Evolutionary conservation across 2,329 filamentous ascomycete species (phyloP).

Genomic region (Hypoxylon sp.): DNA sequence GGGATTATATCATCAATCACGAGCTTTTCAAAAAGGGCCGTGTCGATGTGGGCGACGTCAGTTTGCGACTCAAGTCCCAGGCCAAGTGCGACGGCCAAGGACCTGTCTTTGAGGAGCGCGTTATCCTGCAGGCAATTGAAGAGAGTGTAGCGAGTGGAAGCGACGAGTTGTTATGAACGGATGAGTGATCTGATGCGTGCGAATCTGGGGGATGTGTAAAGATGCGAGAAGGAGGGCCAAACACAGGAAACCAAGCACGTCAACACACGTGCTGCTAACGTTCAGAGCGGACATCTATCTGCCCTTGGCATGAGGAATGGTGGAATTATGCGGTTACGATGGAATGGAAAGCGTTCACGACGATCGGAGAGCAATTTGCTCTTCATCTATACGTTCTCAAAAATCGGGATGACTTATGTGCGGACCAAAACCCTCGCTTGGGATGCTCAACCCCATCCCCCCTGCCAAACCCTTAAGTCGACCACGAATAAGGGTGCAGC

Average conservation of each 20-base stretch:
- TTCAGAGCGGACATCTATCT: background rate
- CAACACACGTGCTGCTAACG: background rate
- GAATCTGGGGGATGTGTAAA: no score
- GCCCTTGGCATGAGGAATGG: slow-evolving; percentile 20
- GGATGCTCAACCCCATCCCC: background rate
- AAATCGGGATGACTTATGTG: background rate
- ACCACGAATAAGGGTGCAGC: background rate
- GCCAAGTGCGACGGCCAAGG: slow-evolving; percentile 89
- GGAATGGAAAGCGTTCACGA: slow-evolving; percentile 24
- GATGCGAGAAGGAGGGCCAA: background rate
- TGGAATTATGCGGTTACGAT: slow-evolving; percentile 21
- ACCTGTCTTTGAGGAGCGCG: slow-evolving; percentile 85
- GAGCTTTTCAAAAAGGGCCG: slow-evolving; percentile 80
- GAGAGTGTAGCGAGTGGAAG: slow-evolving; percentile 80
- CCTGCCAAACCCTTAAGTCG: background rate
- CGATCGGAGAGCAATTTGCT: background rate
- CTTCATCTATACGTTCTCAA: slow-evolving; percentile 4
- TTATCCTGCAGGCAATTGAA: slow-evolving; percentile 79
- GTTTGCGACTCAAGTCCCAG: slow-evolving; percentile 78
- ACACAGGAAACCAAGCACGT: background rate
- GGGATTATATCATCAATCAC: slow-evolving; percentile 89
- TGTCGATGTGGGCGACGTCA: slow-evolving; percentile 85
- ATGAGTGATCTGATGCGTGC: background rate
- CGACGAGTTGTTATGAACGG: slow-evolving; percentile 76
- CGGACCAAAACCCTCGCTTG: background rate